phyloP scores from a whole-genome alignment of 192 early-diverging fungal genomes.

The Coemansia sp. region DNA sequence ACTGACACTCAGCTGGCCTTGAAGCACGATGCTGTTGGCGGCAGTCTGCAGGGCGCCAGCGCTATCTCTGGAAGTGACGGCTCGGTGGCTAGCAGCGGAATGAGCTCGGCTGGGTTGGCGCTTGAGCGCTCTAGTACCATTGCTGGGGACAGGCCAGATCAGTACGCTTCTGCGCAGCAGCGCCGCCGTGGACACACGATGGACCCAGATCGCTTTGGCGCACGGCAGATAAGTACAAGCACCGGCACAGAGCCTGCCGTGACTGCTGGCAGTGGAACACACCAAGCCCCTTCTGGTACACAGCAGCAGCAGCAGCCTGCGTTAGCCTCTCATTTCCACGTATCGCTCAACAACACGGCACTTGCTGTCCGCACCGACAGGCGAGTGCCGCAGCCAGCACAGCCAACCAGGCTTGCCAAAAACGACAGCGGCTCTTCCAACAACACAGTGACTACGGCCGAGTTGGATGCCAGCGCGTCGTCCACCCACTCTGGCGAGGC shows the following conservation, averaged over 20 bases:
- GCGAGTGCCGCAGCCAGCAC: background rate
- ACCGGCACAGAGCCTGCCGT: background rate
- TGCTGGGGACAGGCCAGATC: background rate
- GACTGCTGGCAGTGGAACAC: background rate
- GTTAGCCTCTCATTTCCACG: constrained; percentile 27
- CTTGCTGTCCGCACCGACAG: constrained; percentile 14
- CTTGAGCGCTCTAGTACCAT: constrained; percentile 13
- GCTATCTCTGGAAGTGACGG: background rate
- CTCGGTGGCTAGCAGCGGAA: constrained; percentile 3
- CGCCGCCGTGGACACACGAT: constrained; percentile 41
- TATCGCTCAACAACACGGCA: constrained; percentile 20
- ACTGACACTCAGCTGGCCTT: background rate
- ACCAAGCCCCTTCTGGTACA: background rate
- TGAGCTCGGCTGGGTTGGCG: constrained; percentile 32
- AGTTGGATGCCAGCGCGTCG: constrained; percentile 21
- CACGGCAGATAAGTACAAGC: constrained; percentile 4
- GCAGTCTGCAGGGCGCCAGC: background rate
- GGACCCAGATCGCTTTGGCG: constrained; percentile 30
- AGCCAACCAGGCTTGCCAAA: constrained; percentile 14
- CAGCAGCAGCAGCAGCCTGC: constrained; percentile 9
- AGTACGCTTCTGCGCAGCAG: background rate
- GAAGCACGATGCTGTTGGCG: background rate
- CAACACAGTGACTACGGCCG: constrained; percentile 23
- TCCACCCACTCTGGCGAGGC: constrained; percentile 8
- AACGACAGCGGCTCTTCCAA: constrained; percentile 23